phyloP scores from a whole-genome alignment of 2,329 filamentous ascomycete genomes.

The Talaromyces sp. region DNA sequence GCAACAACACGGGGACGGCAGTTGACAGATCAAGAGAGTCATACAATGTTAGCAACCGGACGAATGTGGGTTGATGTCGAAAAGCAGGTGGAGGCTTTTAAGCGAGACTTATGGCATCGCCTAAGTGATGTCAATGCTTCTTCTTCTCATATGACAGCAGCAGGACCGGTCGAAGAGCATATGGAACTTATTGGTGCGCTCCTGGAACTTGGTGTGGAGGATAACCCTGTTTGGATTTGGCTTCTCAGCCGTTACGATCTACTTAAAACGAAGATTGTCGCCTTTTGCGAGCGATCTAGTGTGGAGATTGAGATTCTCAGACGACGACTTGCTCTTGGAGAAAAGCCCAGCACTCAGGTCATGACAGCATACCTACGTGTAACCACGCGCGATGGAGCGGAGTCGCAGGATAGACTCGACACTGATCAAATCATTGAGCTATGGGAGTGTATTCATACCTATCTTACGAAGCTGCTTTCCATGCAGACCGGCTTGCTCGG shows the following conservation, averaged over 20 bases:
- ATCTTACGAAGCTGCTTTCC: constrained; percentile 69
- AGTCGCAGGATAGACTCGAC: constrained; percentile 64
- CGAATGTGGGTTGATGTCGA: constrained; percentile 95
- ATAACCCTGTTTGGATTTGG: constrained; percentile 97
- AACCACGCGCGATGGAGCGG: constrained; percentile 62
- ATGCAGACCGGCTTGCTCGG: constrained; percentile 71
- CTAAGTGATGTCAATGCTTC: constrained; percentile 63
- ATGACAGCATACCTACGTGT: constrained; percentile 72
- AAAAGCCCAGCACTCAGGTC: constrained; percentile 63
- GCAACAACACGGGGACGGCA: constrained; percentile 47
- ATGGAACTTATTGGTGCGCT: constrained; percentile 86
- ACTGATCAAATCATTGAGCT: constrained; percentile 75
- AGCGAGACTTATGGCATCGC: constrained; percentile 80
- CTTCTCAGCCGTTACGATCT: constrained; percentile 83
- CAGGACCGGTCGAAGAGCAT: constrained; percentile 66
- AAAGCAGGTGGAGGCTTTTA: constrained; percentile 78
- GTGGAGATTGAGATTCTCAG: constrained; percentile 89
- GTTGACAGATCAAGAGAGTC: constrained; percentile 72
- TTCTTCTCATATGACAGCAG: constrained; percentile 48
- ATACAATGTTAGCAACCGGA: constrained; percentile 80
- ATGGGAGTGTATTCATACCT: constrained; percentile 82
- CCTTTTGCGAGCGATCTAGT: constrained; percentile 76
- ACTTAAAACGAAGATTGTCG: constrained; percentile 76
- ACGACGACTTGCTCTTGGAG: constrained; percentile 67
- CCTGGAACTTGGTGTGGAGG: constrained; percentile 87